A percentile compares a stretch with the other conserved stretches of the same genome.
Evolutionary conservation across 441 rosid species (phyloP).

Genomic region (Erodium texanum): DNA sequence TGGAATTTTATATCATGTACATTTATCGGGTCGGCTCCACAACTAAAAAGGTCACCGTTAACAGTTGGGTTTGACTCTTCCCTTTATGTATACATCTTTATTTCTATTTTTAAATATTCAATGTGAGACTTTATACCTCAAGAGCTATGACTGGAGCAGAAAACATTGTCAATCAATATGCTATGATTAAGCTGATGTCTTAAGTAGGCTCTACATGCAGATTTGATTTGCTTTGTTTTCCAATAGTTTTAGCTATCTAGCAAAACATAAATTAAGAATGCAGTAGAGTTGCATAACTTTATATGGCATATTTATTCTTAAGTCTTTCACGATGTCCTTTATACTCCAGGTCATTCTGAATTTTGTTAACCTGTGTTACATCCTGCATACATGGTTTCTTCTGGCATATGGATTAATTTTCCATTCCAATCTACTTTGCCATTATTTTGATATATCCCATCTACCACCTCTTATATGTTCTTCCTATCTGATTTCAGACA

Average conservation of each 20-base stretch:
- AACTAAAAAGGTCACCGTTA: too few species aligned
- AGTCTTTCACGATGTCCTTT: background rate
- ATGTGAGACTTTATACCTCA: too few species aligned
- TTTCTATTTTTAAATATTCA: background rate
- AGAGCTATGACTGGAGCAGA: background rate
- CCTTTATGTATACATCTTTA: background rate
- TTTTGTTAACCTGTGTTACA: background rate
- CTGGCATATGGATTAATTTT: background rate
- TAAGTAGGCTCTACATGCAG: background rate
- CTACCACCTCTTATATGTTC: slow-evolving; percentile 13
- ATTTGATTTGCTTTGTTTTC: background rate
- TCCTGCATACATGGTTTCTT: background rate
- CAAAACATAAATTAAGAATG: background rate
- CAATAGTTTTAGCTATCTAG: too few species aligned
- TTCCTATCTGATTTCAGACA: slow-evolving; percentile 34
- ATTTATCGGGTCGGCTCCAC: too few species aligned
- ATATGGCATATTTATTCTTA: background rate
- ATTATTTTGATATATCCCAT: slow-evolving; percentile 3
- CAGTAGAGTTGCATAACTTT: background rate
- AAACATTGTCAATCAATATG: background rate
- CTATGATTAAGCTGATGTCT: background rate
- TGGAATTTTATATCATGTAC: too few species aligned
- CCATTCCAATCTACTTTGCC: slow-evolving; percentile 1
- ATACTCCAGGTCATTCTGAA: background rate
- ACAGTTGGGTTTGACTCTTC: too few species aligned